Conservation (phyloP, 306 rosid genomes). For the Quercus engelmannii region DNA sequence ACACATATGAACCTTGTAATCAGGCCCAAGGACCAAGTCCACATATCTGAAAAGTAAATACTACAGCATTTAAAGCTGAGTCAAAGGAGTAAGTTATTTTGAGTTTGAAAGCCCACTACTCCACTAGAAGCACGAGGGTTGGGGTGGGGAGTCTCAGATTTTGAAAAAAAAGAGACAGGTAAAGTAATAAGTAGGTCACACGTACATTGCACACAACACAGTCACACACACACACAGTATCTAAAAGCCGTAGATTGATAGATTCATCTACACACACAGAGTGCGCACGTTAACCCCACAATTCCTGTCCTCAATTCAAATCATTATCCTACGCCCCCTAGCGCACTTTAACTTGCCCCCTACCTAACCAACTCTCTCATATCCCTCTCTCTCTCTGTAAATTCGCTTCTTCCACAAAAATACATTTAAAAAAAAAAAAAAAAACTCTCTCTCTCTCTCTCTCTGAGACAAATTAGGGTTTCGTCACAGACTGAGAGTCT, state of each 20-base stretch:
- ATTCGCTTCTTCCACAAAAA: conserved; percentile 58
- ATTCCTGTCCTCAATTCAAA: not conserved
- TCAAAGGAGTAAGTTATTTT: too few relatives aligned
- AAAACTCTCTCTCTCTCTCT: not conserved
- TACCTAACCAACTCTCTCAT: conserved; percentile 52
- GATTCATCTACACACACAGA: not conserved
- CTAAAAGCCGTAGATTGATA: not conserved
- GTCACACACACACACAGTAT: not conserved
- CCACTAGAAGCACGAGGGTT: too few relatives aligned
- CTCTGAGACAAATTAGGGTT: conserved; percentile 49
- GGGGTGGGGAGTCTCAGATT: too few relatives aligned
- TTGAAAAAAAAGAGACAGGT: not conserved
- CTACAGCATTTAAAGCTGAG: too few relatives aligned
- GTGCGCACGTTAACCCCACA: conserved; percentile 46
- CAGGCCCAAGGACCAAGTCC: too few relatives aligned
- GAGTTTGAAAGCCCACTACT: too few relatives aligned
- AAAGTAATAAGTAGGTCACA: not conserved
- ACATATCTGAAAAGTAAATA: too few relatives aligned
- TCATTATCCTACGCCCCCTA: conserved; percentile 18
- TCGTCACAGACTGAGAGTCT: not conserved
- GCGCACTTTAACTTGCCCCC: conserved; percentile 42
- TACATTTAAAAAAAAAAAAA: not conserved
- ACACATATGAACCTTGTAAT: too few relatives aligned
- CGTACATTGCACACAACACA: not conserved
- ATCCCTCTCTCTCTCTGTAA: conserved; percentile 35